Percentiles rank a stretch among this genome's conserved stretches.
Evolutionary conservation across 192 early-diverging fungal species (phyloP).

Genomic region (Entomortierella lignicola): DNA sequence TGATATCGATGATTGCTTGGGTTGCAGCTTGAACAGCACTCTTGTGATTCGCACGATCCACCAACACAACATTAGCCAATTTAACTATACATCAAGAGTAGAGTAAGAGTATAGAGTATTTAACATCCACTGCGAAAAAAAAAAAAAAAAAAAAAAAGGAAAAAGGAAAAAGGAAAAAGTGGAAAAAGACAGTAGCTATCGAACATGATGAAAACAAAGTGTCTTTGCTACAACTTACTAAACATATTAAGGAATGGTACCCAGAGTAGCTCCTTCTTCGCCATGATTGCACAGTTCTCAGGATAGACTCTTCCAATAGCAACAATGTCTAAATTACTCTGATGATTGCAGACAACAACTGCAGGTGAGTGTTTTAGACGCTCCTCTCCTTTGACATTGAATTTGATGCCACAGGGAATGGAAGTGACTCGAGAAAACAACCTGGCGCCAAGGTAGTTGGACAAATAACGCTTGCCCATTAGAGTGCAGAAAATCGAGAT

Average conservation of each 20-base stretch:
- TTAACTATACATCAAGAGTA: constrained; percentile 62
- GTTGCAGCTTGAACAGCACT: constrained; percentile 80
- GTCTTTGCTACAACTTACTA: constrained; percentile 59
- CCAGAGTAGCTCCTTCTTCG: constrained; percentile 76
- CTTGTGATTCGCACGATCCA: constrained; percentile 81
- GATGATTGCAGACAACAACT: constrained; percentile 88
- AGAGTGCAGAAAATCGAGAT: constrained; percentile 66
- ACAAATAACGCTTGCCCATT: constrained; percentile 63
- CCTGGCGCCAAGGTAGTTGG: constrained; percentile 71
- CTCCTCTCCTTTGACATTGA: constrained; percentile 69
- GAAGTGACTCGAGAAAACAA: constrained; percentile 62
- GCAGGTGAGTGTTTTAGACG: constrained; percentile 68
- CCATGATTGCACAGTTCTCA: constrained; percentile 70
- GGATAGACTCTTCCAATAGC: constrained; percentile 75
- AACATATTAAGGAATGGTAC: constrained; percentile 82
- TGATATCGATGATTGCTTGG: constrained; percentile 76
- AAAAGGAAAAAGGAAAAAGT: no score
- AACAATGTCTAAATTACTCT: constrained; percentile 81
- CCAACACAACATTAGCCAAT: constrained; percentile 86
- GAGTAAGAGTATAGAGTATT: no score
- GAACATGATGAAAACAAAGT: no score
- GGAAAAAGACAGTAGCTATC: no score
- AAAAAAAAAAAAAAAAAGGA: no score
- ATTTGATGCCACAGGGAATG: constrained; percentile 66
- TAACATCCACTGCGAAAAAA: no score